phyloP scores from a whole-genome alignment of 208 protist genomes.

The Leishmania guyanensis region DNA sequence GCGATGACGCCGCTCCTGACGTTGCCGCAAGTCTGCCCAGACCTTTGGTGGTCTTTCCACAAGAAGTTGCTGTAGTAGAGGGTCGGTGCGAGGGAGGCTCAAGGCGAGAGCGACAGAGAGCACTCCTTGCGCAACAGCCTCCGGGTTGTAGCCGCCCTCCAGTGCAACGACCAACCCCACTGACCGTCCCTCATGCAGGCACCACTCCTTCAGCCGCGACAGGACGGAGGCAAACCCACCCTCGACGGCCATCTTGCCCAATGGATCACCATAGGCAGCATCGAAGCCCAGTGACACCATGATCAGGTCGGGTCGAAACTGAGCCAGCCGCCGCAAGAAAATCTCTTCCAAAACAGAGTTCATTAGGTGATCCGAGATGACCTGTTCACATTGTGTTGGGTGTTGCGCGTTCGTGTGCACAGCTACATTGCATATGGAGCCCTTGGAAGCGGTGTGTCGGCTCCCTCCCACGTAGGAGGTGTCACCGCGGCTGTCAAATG shows the following conservation, averaged over 20 bases:
- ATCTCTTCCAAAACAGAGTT: slow-evolving; percentile 48
- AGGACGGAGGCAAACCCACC: slow-evolving; percentile 65
- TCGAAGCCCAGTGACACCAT: slow-evolving; percentile 93
- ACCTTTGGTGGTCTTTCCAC: slow-evolving; percentile 37
- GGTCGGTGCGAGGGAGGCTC: slow-evolving; percentile 48
- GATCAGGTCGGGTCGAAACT: slow-evolving; percentile 80
- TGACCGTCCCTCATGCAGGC: slow-evolving; percentile 28
- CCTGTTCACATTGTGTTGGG: slow-evolving; percentile 51
- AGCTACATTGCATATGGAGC: slow-evolving; percentile 79
- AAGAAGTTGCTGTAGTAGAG: slow-evolving; percentile 33
- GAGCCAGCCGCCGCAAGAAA: slow-evolving; percentile 72
- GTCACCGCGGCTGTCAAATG: slow-evolving; percentile 38
- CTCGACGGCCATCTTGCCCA: slow-evolving; percentile 84
- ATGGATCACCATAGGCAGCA: slow-evolving; percentile 89
- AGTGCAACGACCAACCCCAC: slow-evolving; percentile 61
- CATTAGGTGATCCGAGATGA: slow-evolving; percentile 82
- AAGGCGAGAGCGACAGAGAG: slow-evolving; percentile 62
- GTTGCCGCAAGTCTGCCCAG: slow-evolving; percentile 63
- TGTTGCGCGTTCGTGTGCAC: slow-evolving; percentile 63
- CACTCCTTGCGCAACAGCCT: slow-evolving; percentile 65
- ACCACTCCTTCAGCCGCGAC: slow-evolving; percentile 60
- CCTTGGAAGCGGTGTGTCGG: slow-evolving; percentile 8
- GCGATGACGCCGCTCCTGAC: slow-evolving; percentile 33
- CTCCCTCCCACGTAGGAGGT: slow-evolving; percentile 48
- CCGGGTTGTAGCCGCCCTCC: slow-evolving; percentile 84